phyloP scores from a whole-genome alignment of 2,329 filamentous ascomycete species.

The Ophiocordyceps polyrhachis-furcata region DNA sequence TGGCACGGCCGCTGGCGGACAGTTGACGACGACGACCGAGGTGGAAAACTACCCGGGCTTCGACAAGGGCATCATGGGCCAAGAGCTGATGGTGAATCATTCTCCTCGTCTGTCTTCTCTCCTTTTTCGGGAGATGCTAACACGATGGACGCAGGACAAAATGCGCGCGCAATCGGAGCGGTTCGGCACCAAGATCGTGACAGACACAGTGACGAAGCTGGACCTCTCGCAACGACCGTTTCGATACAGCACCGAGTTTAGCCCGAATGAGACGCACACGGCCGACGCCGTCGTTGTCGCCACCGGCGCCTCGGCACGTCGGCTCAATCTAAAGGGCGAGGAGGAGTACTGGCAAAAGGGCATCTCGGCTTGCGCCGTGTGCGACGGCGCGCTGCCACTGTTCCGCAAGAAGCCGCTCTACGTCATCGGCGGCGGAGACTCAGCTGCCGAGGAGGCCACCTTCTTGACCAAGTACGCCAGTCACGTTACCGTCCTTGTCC shows the following conservation, averaged over 20 bases:
- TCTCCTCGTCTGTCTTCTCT: neutral
- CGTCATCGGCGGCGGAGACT: constrained; percentile 93
- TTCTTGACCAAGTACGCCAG: constrained; percentile 96
- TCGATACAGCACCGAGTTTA: constrained; percentile 84
- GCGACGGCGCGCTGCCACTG: constrained; percentile 91
- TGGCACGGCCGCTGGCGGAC: constrained; percentile 85
- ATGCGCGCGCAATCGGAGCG: constrained; percentile 84
- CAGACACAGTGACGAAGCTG: constrained; percentile 78
- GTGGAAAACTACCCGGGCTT: constrained; percentile 98
- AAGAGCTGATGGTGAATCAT: constrained; percentile 57
- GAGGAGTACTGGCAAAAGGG: constrained; percentile 96
- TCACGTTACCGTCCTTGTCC: constrained; percentile 85
- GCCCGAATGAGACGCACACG: constrained; percentile 65
- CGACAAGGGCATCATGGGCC: constrained; percentile 70
- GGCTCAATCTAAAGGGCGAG: constrained; percentile 70
- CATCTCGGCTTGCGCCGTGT: constrained; percentile 90
- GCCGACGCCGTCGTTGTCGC: constrained; percentile 87
- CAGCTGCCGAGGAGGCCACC: constrained; percentile 88
- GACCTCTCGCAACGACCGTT: constrained; percentile 75
- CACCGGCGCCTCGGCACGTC: constrained; percentile 79
- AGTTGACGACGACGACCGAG: constrained; percentile 95
- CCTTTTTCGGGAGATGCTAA: neutral
- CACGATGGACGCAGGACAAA: constrained; percentile 36
- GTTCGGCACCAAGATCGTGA: constrained; percentile 85
- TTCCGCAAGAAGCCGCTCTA: constrained; percentile 92